phyloP scores from a whole-genome alignment of 495 filamentous ascomycete species.

The Jackrogersella multiformis region DNA sequence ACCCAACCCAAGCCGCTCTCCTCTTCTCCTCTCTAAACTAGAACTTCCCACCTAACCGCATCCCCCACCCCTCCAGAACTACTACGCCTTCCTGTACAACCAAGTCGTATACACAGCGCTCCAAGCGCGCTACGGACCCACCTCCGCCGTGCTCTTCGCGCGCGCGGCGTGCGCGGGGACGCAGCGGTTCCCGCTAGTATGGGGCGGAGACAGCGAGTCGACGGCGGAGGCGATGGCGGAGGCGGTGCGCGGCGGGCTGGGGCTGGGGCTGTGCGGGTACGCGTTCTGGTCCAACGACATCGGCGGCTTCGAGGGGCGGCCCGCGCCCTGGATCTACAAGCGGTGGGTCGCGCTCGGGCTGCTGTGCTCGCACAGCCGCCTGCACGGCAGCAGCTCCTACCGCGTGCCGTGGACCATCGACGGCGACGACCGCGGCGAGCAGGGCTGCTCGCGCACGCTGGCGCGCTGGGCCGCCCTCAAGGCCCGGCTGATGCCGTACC shows the following conservation, averaged over 20 bases:
- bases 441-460: constrained; percentile 63
- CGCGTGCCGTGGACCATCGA: constrained; percentile 78
- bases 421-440: constrained; percentile 57
- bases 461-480: constrained; percentile 68
- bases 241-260: constrained; percentile 73
- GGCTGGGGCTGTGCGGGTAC: constrained; percentile 71
- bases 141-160: constrained; percentile 73
- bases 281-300: constrained; percentile 78
- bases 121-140: constrained; percentile 63
- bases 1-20: too few species aligned
- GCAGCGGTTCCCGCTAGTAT: constrained; percentile 73
- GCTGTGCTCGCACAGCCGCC: constrained; percentile 70
- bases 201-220: constrained; percentile 75
- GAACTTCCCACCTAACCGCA: not conserved
- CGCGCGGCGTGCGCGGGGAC: constrained; percentile 72
- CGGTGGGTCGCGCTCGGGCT: constrained; percentile 79
- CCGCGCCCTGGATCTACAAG: constrained; percentile 75
- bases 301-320: constrained; percentile 76
- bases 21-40: not conserved
- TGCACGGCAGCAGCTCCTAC: constrained; percentile 73
- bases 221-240: constrained; percentile 79
- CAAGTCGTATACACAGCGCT: constrained; percentile 72
- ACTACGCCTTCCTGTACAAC: constrained; percentile 77
- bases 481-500: constrained; percentile 70
- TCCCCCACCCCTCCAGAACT: constrained; percentile 55